phyloP scores from a whole-genome alignment of 176 grass and related monocot genomes.

The Triticum monococcum region DNA sequence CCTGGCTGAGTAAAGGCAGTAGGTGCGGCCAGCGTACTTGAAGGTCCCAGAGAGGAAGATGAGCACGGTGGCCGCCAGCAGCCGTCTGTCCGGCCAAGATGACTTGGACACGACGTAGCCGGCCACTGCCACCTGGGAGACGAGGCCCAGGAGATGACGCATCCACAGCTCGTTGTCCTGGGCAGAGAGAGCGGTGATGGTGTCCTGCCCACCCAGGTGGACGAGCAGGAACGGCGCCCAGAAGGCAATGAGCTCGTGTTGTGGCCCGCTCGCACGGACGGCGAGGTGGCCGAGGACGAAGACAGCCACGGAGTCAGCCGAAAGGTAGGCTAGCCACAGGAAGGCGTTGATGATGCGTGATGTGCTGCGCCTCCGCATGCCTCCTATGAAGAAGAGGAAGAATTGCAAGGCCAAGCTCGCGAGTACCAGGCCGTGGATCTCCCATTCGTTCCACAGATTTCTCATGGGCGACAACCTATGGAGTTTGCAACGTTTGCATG shows the following conservation, averaged over 20 bases:
- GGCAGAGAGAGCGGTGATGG: too few species aligned
- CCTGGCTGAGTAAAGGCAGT: background rate
- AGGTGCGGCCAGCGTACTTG: background rate
- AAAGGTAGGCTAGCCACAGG: background rate
- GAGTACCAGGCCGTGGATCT: background rate
- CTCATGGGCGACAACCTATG: background rate
- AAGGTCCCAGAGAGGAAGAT: background rate
- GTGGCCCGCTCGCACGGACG: background rate
- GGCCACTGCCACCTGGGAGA: background rate
- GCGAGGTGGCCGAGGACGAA: constrained; percentile 5
- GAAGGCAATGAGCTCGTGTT: background rate
- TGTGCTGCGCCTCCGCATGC: constrained; percentile 7
- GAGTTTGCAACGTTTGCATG: background rate
- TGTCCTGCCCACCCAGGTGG: too few species aligned
- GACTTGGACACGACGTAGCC: background rate
- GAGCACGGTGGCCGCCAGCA: background rate
- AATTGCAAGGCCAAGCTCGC: constrained; percentile 27
- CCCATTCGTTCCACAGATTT: background rate
- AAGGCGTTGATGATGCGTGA: background rate
- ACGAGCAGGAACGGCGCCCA: background rate
- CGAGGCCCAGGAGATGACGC: background rate
- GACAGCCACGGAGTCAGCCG: constrained; percentile 27
- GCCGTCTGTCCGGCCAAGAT: background rate
- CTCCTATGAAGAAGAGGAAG: constrained; percentile 6
- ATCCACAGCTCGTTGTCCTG: background rate